Conservation (phyloP, 306 rosid genomes). For the Ochetophila trinervis region DNA sequence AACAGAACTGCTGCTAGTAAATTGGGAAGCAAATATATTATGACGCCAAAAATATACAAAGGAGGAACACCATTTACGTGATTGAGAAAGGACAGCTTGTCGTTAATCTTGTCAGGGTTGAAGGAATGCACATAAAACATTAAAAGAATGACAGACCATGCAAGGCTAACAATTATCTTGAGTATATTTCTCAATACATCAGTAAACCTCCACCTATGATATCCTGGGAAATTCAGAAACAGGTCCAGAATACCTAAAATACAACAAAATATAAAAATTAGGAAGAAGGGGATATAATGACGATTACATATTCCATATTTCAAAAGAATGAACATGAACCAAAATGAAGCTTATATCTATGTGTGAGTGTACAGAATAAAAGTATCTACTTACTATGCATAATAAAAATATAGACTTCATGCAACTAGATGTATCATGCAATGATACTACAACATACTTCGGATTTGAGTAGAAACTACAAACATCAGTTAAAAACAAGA, state of each 20-base stretch:
- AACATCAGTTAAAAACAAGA: background rate
- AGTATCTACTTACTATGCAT: background rate
- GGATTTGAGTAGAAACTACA: background rate
- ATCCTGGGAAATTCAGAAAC: conserved; percentile 80
- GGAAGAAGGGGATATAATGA: background rate
- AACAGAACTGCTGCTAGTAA: conserved; percentile 61
- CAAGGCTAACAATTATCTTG: conserved; percentile 70
- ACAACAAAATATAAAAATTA: conserved; percentile 3
- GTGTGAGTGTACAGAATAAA: background rate
- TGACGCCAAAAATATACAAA: conserved; percentile 68
- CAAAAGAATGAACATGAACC: background rate
- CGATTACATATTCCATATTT: background rate
- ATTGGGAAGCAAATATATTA: conserved; percentile 83
- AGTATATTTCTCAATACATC: conserved; percentile 72
- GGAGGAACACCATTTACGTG: conserved; percentile 60
- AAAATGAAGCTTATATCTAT: too few relatives aligned
- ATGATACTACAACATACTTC: background rate
- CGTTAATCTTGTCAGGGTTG: conserved; percentile 34
- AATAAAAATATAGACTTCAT: background rate
- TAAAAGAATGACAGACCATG: conserved; percentile 81
- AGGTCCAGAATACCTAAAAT: conserved; percentile 76
- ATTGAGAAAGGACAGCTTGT: conserved; percentile 49
- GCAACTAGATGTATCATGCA: background rate
- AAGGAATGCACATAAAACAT: conserved; percentile 61
- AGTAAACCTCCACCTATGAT: conserved; percentile 77